These are phyloP conservation scores for Apiospora pterosperma DNA, from an alignment of 2,329 filamentous ascomycete species.

Conservation along the genomic window DNA sequence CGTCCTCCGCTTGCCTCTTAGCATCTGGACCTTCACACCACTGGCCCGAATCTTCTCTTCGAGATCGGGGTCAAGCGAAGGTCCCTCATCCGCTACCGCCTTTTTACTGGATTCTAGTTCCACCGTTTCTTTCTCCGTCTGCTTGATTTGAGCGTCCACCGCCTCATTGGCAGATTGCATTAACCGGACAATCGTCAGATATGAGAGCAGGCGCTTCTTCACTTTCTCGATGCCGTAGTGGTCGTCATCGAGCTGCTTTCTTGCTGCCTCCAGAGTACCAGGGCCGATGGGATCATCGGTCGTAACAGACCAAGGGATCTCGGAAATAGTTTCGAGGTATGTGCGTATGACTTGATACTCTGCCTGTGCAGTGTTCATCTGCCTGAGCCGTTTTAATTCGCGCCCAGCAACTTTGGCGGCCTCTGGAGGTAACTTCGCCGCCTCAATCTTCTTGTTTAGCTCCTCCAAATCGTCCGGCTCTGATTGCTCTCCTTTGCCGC, in stretches of 20 bases:
- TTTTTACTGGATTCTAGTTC: constrained; percentile 41
- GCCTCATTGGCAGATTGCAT: constrained; percentile 89
- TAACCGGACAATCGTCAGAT: constrained; percentile 90
- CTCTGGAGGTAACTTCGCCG: constrained; percentile 76
- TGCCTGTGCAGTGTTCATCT: constrained; percentile 94
- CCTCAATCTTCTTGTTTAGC: constrained; percentile 81
- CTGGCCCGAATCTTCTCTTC: constrained; percentile 37
- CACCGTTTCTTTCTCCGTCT: constrained; percentile 56
- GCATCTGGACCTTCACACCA: constrained; percentile 66
- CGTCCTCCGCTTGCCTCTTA: constrained; percentile 79
- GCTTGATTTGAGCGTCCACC: constrained; percentile 73
- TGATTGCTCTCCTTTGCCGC: constrained; percentile 63
- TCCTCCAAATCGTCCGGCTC: constrained; percentile 90
- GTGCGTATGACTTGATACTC: constrained; percentile 93
- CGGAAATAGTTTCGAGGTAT: constrained; percentile 88
- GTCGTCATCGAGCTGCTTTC: constrained; percentile 90
- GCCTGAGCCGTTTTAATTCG: constrained; percentile 82
- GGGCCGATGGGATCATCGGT: constrained; percentile 84
- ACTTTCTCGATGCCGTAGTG: constrained; percentile 96
- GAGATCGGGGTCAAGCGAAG: constrained; percentile 32
- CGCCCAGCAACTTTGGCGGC: constrained; percentile 87
- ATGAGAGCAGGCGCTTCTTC: constrained; percentile 93
- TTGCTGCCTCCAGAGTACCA: constrained; percentile 73
- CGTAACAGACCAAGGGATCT: constrained; percentile 85
- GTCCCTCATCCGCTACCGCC: constrained; percentile 22